Base-by-base conservation (phyloP, 2,329 filamentous ascomycete species). In the Pleomassaria siparia region DNA sequence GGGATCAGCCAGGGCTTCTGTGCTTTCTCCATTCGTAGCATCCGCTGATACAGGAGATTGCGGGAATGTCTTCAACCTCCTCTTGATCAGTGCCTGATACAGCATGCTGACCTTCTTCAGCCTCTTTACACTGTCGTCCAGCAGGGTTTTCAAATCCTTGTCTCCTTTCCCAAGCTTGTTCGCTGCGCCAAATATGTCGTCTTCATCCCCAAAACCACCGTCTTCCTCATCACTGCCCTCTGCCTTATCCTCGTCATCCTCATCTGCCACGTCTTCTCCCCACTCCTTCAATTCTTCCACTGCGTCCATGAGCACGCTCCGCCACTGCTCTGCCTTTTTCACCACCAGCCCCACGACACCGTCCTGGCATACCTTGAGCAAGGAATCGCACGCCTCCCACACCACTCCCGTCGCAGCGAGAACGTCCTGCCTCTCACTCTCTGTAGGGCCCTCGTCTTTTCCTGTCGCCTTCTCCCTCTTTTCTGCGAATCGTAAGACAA, bases 271-370 rank as follows among this genome's bases (percentile, higher is more conserved):
- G 59, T 90, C 87, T 1, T 90, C 87, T 16, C 86, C 84, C 90
- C 91, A 96, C 59, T 92, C 89, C 66, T 90, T 89, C 55, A 96
- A 70, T 72, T 96, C 92, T 53, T 88, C 83, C 57, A 95, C 81
- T 0, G 90, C 87, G 73, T 96, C 92, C 58, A 88, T 82, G 20
- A 96, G 74, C 2, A 87, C 82, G 46, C 88, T 88, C 32, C 84
- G 77, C 71, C 86, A 89, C 66, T 91, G 80, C 57, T 89, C 83
- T 1, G 86, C 86, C 64, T 87, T 91, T 56, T 80, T 77, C 0
- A 87, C 78, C 39, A 92, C 79, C 47, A 91, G 76, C 0, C 86
- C 88, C 0, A 80, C 81, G 4, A 95, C 80, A 0, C 90, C 91
- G 20, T 84, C 72, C 5, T 76, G 77, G 40, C 84, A 81, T 30